Evolutionary conservation across 2,329 filamentous ascomycete species (phyloP), one percentile per base, ranked within the genome.

Genomic region (Eutypella sp.): DNA sequence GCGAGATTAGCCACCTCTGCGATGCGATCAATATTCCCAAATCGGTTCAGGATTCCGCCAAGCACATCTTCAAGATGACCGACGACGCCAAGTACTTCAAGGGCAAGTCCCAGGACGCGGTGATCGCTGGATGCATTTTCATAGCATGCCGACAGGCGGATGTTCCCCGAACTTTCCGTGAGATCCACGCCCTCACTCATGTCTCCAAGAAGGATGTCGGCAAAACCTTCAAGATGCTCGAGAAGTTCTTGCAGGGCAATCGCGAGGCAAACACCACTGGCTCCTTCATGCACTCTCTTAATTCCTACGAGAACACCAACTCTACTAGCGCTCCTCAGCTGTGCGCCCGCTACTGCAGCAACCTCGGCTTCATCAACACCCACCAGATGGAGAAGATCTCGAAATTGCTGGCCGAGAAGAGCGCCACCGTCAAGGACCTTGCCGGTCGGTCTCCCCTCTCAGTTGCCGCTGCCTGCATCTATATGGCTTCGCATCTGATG

Each of bases 141-240:
- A 92, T 99, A 58, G 90, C 93, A 34, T 97, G 92, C 66, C 89
- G 93, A 38, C 89, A 96, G 67, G 87, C 89, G 62, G 81, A 84
- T 50, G 85, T 91, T 24, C 85, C 88, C 4, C 87, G 93, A 54
- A 95, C 90, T 3, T 99, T 99, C 71, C 83, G 87, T 41, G 95
- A 99, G 67, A 93, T 99, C 59, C 95, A 88, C 70, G 85, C 89
- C 50, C 76, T 97, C 65, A 99, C 93, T 8, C 89, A 88, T 56
- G 92, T 99, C 23, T 85, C 86, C 49, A 96, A 97, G 74, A 97
- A 97, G 72, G 95, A 99, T 63, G 96, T 99, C 52, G 93, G 93
- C 19, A 78, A 91, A 47, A 92, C 92, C 20, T 99, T 96, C 79
- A 99, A 99, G 73, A 76, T 83, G 47, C 76, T 99, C 38, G 91